Evolutionary conservation across 2,329 filamentous ascomycete species (phyloP), one percentile per base, ranked within the genome.

Genomic region (Hypoxylon sp.): DNA sequence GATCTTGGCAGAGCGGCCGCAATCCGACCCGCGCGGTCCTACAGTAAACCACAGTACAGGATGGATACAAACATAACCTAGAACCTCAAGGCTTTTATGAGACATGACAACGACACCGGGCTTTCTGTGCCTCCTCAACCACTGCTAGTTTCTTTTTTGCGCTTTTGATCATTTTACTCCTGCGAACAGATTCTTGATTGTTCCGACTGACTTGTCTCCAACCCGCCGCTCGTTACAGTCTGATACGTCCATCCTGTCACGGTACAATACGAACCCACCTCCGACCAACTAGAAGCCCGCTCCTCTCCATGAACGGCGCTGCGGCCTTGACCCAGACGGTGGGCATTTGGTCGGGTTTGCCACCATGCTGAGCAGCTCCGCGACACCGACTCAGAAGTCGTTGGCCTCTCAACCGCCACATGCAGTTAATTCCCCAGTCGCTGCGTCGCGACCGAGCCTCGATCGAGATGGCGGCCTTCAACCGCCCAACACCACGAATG

Each of bases 401-500:
- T 80, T 84, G 66, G 80, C 80, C 63, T 77, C 79, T 60, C 84
- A 87, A 62, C 75, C 82, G 66, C 65, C 79, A 15, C 75, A 79
- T 59, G 76, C 81, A 19, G 73, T 80, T 62, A 82, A 76, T 51
- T 77, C 79, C 29, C 75, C 78, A 63, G 75, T 78, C 58, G 77
- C 80, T 24, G 68, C 76, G 48, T 73, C 75, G 64, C 82, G 81
- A 67, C 78, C 84, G 29, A 88, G 86, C 73, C 79, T 89, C 72
- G 88, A 91, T 64, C 86, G 87, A 71, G 85, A 87, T 79, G 84
- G 81, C 65, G 76, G 72, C 65, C 82, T 89, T 42, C 87, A 88
- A 71, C 85, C 83, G 19, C 78, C 81, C 1, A 68, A 74, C 2
- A 68, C 75, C 24, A 73, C 81, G 68, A 85, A 83, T 79, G 82